Conservation (phyloP, 2,329 filamentous ascomycete genomes). For the Aspergillus costaricaensis region DNA sequence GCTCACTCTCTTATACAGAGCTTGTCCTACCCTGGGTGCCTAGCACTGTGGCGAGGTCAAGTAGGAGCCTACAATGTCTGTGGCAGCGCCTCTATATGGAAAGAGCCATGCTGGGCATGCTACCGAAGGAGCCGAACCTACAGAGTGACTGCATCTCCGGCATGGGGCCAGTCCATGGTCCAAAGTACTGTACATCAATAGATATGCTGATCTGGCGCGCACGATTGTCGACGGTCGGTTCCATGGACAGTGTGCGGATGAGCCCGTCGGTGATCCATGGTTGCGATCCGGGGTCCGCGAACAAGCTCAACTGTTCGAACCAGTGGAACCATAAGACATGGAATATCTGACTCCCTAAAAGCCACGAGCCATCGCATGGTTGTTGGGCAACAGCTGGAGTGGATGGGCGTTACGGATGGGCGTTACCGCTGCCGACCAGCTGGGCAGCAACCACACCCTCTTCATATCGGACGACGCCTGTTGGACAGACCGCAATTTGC, state of each 20-base stretch:
- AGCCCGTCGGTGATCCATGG: slow-evolving; percentile 2
- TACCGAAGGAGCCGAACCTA: not conserved
- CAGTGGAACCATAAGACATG: slow-evolving; percentile 17
- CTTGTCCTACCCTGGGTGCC: not conserved
- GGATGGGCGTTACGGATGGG: slow-evolving; percentile 36
- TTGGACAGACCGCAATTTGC: slow-evolving; percentile 25
- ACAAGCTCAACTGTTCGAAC: slow-evolving; percentile 5
- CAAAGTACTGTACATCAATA: slow-evolving; percentile 2
- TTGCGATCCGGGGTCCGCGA: not conserved
- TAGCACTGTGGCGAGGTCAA: not conserved
- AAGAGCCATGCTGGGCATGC: not conserved
- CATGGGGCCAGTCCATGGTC: not conserved
- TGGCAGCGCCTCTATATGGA: not conserved
- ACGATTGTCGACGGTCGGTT: slow-evolving; percentile 1
- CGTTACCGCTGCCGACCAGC: slow-evolving; percentile 36
- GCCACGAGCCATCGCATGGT: slow-evolving; percentile 1
- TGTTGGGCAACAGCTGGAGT: slow-evolving; percentile 23
- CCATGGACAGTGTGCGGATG: slow-evolving; percentile 10
- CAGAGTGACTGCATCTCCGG: not conserved
- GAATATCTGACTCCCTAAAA: not conserved
- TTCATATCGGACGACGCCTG: slow-evolving; percentile 8
- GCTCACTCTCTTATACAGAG: not conserved
- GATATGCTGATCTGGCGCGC: not conserved
- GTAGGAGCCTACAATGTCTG: not conserved
- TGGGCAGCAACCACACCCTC: slow-evolving; percentile 36